These are phyloP conservation scores for Fusarium chaquense DNA, from an alignment of 2,329 filamentous ascomycete genomes.

Conservation along the genomic window DNA sequence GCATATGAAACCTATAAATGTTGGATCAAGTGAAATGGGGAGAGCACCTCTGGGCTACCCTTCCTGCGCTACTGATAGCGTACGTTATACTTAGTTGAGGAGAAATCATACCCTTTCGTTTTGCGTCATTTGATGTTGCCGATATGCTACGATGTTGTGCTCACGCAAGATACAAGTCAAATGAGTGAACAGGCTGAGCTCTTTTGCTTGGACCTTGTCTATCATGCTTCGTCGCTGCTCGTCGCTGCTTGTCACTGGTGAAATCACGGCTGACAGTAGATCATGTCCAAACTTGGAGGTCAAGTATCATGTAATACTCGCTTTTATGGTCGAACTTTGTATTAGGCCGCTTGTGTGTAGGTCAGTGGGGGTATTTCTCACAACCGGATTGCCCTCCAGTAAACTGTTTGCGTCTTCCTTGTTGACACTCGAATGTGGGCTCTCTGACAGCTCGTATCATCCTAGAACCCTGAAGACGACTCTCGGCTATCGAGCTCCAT, in stretches of 20 bases:
- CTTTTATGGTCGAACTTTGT: background rate
- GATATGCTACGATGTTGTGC: background rate
- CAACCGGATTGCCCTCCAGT: background rate
- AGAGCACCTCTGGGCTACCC: conserved; percentile 9
- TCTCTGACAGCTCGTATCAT: conserved; percentile 4
- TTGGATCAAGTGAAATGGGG: conserved; percentile 19
- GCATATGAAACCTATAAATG: conserved; percentile 26
- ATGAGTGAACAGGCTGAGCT: background rate
- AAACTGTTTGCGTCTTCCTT: background rate
- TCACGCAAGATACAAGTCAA: background rate
- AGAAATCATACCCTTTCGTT: conserved; percentile 42
- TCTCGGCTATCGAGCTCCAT: background rate
- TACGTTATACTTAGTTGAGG: conserved; percentile 24
- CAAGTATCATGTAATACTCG: conserved; percentile 8
- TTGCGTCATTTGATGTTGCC: conserved; percentile 6
- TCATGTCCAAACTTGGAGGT: conserved; percentile 3
- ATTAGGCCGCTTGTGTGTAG: background rate
- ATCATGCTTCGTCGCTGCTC: conserved; percentile 3
- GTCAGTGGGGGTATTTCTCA: background rate
- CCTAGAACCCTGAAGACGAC: conserved; percentile 6
- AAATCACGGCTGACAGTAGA: conserved; percentile 17
- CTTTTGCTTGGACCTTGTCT: background rate
- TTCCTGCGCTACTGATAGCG: conserved; percentile 21
- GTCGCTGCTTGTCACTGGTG: conserved; percentile 5
- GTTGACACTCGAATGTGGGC: background rate